Base-by-base conservation (phyloP, 257 asterid species). In the Lycium barbarum region DNA sequence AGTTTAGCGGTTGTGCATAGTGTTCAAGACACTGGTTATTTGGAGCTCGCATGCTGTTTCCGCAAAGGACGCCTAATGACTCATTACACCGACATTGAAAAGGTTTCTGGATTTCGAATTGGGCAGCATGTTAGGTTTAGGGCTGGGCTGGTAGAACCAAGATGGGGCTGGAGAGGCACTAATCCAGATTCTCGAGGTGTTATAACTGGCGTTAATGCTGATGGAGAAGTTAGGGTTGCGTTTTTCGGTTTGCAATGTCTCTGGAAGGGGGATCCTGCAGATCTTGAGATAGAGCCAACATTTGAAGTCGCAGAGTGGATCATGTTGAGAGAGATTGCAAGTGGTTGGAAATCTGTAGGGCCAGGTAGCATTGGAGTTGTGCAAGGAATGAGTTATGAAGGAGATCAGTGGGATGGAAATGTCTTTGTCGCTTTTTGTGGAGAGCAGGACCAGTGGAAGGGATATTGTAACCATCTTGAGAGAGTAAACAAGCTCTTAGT, bases 131-230 rank as follows among this genome's bases (percentile, higher is more conserved):
- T 97, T 80, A 92, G 87, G 85, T 97, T 97, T 81, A 93, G 95
- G 61, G 83, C 70, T 82, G 98, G 97, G 55, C 85, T 95, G 49
- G 88, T 85, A 79, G 99, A 97, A 87, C 99, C 99, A 51, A 88
- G 98, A 85, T 97, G 99, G 99, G 98, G 99, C 72, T 97, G 99
- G 99, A 91, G 98, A 91, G 98, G 98, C 38, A 89, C 97, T 35
- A 90, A 84, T 68, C 85, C 89, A 35, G 87, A 91, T 88, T 93
- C 97, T 66, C 94, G 91, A 49, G 99, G 99, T 62, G 94, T 95
- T 80, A 88, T 95, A 81, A 90, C 95, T 74, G 84, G 90, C 47
- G 94, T 93, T 82, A 93, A 91, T 87, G 97, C 96, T 35, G 94
- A 93, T 85, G 98, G 99, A 74, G 99, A 97, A 90, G 96, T 95